phyloP scores from a whole-genome alignment of 345 rosid genomes.

The thale cress (Arabidopsis thaliana) region DNA sequence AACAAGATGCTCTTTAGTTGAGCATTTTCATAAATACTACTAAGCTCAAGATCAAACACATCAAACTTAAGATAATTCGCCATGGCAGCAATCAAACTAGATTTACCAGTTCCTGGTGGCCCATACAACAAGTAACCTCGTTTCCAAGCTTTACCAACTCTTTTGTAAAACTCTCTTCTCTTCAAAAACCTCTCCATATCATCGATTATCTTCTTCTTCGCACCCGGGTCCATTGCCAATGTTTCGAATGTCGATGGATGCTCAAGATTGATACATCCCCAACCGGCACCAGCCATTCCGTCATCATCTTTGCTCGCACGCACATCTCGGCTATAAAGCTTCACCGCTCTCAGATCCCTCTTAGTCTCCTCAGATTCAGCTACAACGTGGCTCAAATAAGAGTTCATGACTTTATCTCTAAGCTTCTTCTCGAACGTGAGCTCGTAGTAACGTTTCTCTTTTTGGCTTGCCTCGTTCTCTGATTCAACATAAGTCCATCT shows the following conservation, averaged over 20 bases:
- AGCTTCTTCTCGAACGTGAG: slow-evolving; percentile 51
- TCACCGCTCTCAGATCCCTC: slow-evolving; percentile 45
- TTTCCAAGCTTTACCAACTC: slow-evolving; percentile 68
- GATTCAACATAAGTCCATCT: slow-evolving; percentile 45
- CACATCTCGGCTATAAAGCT: slow-evolving; percentile 49
- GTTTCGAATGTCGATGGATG: slow-evolving; percentile 64
- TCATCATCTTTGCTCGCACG: slow-evolving; percentile 35
- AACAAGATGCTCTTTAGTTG: slow-evolving; percentile 51
- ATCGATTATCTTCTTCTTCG: slow-evolving; percentile 49
- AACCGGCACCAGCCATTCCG: slow-evolving; percentile 29
- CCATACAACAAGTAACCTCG: slow-evolving; percentile 63
- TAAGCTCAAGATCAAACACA: slow-evolving; percentile 61
- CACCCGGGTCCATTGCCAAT: slow-evolving; percentile 49
- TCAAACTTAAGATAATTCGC: slow-evolving; percentile 66
- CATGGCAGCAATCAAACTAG: slow-evolving; percentile 65
- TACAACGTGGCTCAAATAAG: slow-evolving; percentile 48
- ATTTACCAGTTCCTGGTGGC: slow-evolving; percentile 70
- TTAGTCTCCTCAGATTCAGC: slow-evolving; percentile 45
- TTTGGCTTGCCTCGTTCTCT: slow-evolving; percentile 16
- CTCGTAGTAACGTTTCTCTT: slow-evolving; percentile 46
- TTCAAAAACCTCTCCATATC: slow-evolving; percentile 59
- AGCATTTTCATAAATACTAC: slow-evolving; percentile 46
- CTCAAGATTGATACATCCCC: slow-evolving; percentile 57
- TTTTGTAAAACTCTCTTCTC: slow-evolving; percentile 57
- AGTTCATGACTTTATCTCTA: slow-evolving; percentile 37